Conservation (phyloP, 2,329 filamentous ascomycete genomes). For the Pseudocercospora macadamiae region DNA sequence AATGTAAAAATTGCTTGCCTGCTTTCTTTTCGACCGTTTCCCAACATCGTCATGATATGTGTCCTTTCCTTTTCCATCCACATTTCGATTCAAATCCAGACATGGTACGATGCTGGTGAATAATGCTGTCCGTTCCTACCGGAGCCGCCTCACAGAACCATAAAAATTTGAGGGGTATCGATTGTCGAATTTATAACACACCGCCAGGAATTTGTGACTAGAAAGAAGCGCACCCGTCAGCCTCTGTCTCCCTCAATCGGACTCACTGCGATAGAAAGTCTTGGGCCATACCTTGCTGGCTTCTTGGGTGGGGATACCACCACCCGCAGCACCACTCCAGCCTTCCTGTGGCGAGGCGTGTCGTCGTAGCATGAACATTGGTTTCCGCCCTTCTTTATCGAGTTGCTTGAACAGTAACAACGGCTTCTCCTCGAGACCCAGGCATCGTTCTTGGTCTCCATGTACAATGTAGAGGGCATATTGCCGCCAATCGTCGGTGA, state of each 20-base stretch:
- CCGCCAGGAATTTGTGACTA: slow-evolving; percentile 25
- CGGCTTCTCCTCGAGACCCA: slow-evolving; percentile 90
- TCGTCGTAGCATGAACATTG: slow-evolving; percentile 95
- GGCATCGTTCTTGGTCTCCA: slow-evolving; percentile 93
- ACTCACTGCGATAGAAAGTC: neutral
- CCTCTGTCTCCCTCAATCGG: neutral
- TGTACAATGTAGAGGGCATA: slow-evolving; percentile 98
- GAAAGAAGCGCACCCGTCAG: slow-evolving; percentile 1
- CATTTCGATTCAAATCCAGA: neutral
- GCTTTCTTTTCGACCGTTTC: neutral
- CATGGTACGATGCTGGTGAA: neutral
- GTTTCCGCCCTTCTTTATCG: slow-evolving; percentile 95
- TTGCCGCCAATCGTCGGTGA: slow-evolving; percentile 95
- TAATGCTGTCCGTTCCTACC: neutral
- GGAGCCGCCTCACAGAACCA: neutral
- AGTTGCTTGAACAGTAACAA: slow-evolving; percentile 96
- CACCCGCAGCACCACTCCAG: slow-evolving; percentile 32
- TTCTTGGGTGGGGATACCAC: slow-evolving; percentile 19
- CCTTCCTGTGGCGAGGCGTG: slow-evolving; percentile 55
- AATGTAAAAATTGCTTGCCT: too few species aligned
- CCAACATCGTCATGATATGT: neutral
- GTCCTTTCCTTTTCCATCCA: neutral
- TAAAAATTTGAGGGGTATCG: neutral
- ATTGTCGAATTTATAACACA: slow-evolving; percentile 16
- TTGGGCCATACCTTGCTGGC: slow-evolving; percentile 3